phyloP scores from a whole-genome alignment of 2,329 filamentous ascomycete species.

The Diaporthe destruens region DNA sequence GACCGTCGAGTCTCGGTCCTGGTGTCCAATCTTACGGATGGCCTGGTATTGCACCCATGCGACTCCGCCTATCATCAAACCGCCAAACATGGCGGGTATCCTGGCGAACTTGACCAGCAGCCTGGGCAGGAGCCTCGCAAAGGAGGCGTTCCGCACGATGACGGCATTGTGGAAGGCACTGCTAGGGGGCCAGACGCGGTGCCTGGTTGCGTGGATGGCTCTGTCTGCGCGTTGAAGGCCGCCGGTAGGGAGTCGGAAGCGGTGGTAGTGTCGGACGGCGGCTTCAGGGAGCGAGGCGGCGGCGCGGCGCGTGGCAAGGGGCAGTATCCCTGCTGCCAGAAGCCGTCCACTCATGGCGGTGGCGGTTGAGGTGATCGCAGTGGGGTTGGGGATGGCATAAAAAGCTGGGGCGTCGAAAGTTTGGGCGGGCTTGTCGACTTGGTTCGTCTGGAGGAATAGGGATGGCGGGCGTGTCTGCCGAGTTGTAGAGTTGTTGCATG shows the following conservation, averaged over 20 bases:
- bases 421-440: conserved; percentile 12
- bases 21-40: conserved; percentile 69
- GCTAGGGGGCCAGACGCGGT: conserved; percentile 81
- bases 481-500: conserved; percentile 18
- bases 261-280: conserved; percentile 65
- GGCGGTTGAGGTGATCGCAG: conserved; percentile 39
- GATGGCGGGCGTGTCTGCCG: neutral
- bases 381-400: conserved; percentile 40
- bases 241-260: conserved; percentile 76
- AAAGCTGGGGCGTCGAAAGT: conserved; percentile 14
- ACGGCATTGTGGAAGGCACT: conserved; percentile 88
- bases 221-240: conserved; percentile 77
- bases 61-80: conserved; percentile 85
- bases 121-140: conserved; percentile 79
- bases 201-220: conserved; percentile 70
- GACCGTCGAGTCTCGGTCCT: neutral
- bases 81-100: conserved; percentile 91
- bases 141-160: conserved; percentile 72
- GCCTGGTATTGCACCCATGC: conserved; percentile 98
- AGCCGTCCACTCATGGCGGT: conserved; percentile 78
- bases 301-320: conserved; percentile 71
- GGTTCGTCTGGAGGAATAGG: neutral
- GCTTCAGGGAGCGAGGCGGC: conserved; percentile 54
- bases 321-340: conserved; percentile 78
- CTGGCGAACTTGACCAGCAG: conserved; percentile 90